Base-by-base conservation (phyloP, 345 rosid genomes). In the Anacardium occidentale region DNA sequence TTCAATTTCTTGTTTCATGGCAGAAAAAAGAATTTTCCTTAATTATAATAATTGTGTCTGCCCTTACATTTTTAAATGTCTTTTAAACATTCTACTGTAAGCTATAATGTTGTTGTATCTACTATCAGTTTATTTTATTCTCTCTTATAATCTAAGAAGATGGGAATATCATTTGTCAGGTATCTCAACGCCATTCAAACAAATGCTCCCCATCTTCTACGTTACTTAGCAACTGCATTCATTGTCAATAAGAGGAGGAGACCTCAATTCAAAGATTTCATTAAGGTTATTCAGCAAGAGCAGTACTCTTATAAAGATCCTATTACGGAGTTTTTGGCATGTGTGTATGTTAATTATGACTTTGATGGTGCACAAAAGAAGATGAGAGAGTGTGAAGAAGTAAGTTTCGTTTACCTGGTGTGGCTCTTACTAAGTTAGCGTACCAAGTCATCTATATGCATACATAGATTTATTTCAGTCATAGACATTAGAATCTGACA, bases 351-450 rank as follows among this genome's bases (percentile, higher is more conserved):
- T 75, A 89, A 96, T 69, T 93, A 90, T 81, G 97, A 93, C 77
- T 93, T 96, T 83, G 99, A 93, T 74, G 95, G 91, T 21, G 99
- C 99, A 57, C 99, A 93, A 66, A 91, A 89, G 86, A 93, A 91
- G 87, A 91, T 96, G 97, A 91, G 76, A 64, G 97, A 93, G 78
- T 96, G 99, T 64, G 98, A 93, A 84, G 98, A 89, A 78, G 99
- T 96, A 83, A 85, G 85, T 45, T 63, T 32, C 18, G 14, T 74
- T 62, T 45, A 50, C 24, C 73, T 58, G 3, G 25, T 59, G 13
- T 67, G 10, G n/a, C 22, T 3, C 32, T 47, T 40, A 21, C 47
- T 25, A n/a, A n/a, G n/a, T n/a, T n/a, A 7, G 50, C 32, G 37
- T 2, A 32, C 32, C 69, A 10, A 11, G 44, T 34, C 18, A 45